A percentile compares a stretch with the other conserved stretches of the same genome.
phyloP scores from a whole-genome alignment of 2,329 filamentous ascomycete species.

The Thermoascus crustaceus region DNA sequence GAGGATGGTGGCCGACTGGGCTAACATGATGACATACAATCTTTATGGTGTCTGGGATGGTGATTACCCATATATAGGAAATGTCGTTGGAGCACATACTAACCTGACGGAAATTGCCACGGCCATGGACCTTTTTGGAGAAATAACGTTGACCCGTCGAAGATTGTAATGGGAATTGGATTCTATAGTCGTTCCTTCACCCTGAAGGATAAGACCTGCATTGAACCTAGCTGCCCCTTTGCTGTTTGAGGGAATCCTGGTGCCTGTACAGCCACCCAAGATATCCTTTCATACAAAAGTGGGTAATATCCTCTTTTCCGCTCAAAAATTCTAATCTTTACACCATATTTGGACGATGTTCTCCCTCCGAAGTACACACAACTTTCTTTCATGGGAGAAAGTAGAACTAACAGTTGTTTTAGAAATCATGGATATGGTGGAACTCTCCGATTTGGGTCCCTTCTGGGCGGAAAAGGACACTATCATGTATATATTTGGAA shows the following conservation, averaged over 20 bases:
- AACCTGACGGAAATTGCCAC: conserved; percentile 9
- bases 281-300: too few species aligned
- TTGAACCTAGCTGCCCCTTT: neutral
- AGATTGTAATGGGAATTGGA: conserved; percentile 37
- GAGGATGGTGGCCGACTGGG: neutral
- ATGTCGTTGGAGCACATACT: neutral
- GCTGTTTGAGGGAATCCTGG: neutral
- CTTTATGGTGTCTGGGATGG: neutral
- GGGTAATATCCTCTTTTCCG: too few species aligned
- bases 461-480: neutral
- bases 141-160: conserved; percentile 28
- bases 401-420: too few species aligned
- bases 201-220: conserved; percentile 14
- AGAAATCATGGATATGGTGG: too few species aligned
- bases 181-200: conserved; percentile 39
- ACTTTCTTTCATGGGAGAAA: too few species aligned
- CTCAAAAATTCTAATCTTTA: too few species aligned
- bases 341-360: too few species aligned
- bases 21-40: neutral
- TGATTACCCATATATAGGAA: neutral
- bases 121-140: conserved; percentile 39
- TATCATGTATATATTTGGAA: neutral
- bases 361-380: too few species aligned
- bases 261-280: neutral
- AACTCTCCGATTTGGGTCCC: too few species aligned